Conservation (phyloP, 2,329 filamentous ascomycete species). For the Elsinoe batatas region DNA sequence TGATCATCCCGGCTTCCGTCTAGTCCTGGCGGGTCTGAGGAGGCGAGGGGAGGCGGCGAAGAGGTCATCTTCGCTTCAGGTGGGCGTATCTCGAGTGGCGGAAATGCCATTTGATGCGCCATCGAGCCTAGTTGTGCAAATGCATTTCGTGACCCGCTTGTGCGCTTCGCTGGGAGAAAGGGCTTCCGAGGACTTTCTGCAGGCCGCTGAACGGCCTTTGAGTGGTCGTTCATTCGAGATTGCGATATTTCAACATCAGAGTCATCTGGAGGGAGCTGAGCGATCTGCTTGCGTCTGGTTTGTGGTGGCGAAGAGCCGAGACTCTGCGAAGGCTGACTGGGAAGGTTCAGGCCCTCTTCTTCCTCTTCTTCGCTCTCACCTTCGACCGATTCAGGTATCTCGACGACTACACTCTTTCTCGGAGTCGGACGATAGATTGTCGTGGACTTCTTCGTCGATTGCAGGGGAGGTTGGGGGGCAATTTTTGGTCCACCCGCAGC, state of each 20-base stretch:
- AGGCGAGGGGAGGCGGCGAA: background rate
- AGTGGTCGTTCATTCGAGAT: background rate
- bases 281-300: background rate
- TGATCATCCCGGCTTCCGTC: background rate
- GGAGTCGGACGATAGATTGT: background rate
- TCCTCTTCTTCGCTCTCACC: background rate
- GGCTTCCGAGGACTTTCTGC: background rate
- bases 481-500: background rate
- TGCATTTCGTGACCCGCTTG: slow-evolving; percentile 9
- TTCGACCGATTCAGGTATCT: background rate
- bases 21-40: background rate
- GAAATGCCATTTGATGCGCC: background rate
- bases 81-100: background rate
- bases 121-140: slow-evolving; percentile 1
- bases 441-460: background rate
- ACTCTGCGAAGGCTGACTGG: background rate
- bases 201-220: background rate
- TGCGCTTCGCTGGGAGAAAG: background rate
- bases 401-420: background rate
- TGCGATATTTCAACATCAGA: background rate
- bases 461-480: background rate
- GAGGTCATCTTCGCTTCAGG: background rate
- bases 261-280: background rate
- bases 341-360: background rate
- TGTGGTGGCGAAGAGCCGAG: background rate